Evolutionary conservation across 257 asterid species (phyloP).

Genomic region (Ophiorrhiza pumila): DNA sequence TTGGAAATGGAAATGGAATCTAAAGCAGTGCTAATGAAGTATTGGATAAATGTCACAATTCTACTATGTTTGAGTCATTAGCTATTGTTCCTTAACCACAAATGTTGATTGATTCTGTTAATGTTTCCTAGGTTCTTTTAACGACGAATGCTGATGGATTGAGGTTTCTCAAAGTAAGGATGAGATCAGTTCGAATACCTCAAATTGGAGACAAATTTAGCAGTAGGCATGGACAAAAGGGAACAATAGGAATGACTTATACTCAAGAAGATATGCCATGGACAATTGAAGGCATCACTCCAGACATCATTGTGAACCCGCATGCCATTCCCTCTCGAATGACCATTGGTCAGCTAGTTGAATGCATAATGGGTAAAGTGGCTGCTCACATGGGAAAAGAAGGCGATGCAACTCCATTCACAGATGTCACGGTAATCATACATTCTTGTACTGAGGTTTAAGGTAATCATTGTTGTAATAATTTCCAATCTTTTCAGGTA

Average conservation of each 20-base stretch:
- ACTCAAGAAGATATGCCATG: constrained; percentile 36
- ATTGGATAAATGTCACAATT: no score
- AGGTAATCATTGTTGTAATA: no score
- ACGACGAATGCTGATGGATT: constrained; percentile 18
- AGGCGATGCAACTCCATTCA: constrained; percentile 34
- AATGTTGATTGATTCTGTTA: no score
- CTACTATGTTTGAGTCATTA: not conserved
- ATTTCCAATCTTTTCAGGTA: constrained; percentile 17
- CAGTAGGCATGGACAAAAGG: constrained; percentile 36
- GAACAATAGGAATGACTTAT: constrained; percentile 28
- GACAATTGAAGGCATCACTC: constrained; percentile 28
- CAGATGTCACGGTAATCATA: constrained; percentile 29
- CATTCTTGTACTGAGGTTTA: no score
- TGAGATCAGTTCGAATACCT: constrained; percentile 23
- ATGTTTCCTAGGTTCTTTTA: not conserved
- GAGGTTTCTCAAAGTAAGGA: constrained; percentile 20
- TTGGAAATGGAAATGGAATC: no score
- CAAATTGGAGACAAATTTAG: constrained; percentile 35
- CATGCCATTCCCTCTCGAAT: constrained; percentile 37
- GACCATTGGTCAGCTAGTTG: constrained; percentile 35
- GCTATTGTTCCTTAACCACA: not conserved
- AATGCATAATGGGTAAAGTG: constrained; percentile 31
- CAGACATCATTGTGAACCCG: constrained; percentile 32
- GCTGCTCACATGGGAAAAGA: constrained; percentile 34
- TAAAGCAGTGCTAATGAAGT: no score